phyloP scores from a whole-genome alignment of 2,329 filamentous ascomycete species.

The Alternaria rosae region DNA sequence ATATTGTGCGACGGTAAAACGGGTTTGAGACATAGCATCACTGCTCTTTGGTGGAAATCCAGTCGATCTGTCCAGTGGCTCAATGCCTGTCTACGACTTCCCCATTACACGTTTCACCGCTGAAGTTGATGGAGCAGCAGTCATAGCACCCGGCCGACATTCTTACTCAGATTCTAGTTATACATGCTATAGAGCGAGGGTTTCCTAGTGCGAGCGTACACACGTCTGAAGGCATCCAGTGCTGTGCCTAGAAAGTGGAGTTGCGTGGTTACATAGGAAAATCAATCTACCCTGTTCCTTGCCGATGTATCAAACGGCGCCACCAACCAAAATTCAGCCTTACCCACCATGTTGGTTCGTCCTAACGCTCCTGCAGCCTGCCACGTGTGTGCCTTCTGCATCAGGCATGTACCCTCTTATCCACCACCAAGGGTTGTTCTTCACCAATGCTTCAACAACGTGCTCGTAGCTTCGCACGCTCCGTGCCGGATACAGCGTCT shows the following conservation, averaged over 20 bases:
- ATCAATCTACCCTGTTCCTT: slow-evolving; percentile 1
- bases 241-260: background rate
- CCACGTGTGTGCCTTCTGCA: slow-evolving; percentile 39
- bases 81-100: background rate
- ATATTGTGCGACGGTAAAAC: background rate
- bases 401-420: slow-evolving; percentile 1
- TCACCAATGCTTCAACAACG: background rate
- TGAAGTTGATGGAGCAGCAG: background rate
- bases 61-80: background rate
- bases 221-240: background rate
- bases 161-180: background rate
- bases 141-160: background rate
- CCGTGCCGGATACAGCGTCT: background rate
- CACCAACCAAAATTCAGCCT: slow-evolving; percentile 42
- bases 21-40: background rate
- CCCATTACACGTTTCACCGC: background rate
- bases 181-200: background rate
- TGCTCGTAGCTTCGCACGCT: background rate
- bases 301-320: background rate
- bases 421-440: background rate
- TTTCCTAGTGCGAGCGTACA: background rate
- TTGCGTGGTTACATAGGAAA: background rate
- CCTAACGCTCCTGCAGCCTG: slow-evolving; percentile 38
- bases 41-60: background rate
- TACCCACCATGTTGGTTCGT: slow-evolving; percentile 37